Evolutionary conservation across 768 basidiomycete species (phyloP).

Genomic region (Pleurotus salmoneostramineus): DNA sequence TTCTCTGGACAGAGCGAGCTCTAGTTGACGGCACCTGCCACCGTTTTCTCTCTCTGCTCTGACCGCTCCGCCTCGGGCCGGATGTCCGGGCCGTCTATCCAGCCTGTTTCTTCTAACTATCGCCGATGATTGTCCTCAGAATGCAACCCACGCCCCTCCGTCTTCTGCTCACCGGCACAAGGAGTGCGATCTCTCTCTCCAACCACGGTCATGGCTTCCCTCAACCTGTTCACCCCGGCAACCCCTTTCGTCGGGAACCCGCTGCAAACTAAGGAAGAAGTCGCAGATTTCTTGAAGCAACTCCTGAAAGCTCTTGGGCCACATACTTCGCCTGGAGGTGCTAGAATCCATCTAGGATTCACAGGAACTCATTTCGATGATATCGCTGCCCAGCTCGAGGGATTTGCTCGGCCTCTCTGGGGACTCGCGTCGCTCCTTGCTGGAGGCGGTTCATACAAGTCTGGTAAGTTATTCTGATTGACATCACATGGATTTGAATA

Average conservation of each 20-base stretch:
- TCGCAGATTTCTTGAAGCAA: slow-evolving; percentile 48
- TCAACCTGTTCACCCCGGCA: slow-evolving; percentile 30
- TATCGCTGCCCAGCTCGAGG: slow-evolving; percentile 68
- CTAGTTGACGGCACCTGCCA: too few relatives aligned
- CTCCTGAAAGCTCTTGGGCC: slow-evolving; percentile 64
- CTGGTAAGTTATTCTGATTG: background rate
- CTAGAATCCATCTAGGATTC: slow-evolving; percentile 65
- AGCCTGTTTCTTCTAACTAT: too few relatives aligned
- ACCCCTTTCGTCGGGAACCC: slow-evolving; percentile 56
- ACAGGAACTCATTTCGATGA: slow-evolving; percentile 74
- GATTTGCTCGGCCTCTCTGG: slow-evolving; percentile 77
- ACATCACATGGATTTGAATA: too few relatives aligned
- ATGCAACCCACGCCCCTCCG: too few relatives aligned
- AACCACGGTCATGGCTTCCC: slow-evolving; percentile 9
- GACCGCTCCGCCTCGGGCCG: too few relatives aligned
- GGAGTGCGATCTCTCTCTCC: background rate
- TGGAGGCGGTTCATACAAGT: slow-evolving; percentile 55
- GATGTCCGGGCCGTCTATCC: too few relatives aligned
- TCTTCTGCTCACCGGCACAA: too few relatives aligned
- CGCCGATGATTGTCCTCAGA: too few relatives aligned
- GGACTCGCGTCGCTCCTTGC: slow-evolving; percentile 63
- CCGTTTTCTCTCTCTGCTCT: too few relatives aligned
- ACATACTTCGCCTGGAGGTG: slow-evolving; percentile 72
- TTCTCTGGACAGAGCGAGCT: too few relatives aligned
- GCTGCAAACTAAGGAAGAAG: slow-evolving; percentile 55